Evolutionary conservation across 1,284 basidiomycete genomes (phyloP), one percentile per base, ranked within the genome.

Genomic region (Xerocomus amazonicus): DNA sequence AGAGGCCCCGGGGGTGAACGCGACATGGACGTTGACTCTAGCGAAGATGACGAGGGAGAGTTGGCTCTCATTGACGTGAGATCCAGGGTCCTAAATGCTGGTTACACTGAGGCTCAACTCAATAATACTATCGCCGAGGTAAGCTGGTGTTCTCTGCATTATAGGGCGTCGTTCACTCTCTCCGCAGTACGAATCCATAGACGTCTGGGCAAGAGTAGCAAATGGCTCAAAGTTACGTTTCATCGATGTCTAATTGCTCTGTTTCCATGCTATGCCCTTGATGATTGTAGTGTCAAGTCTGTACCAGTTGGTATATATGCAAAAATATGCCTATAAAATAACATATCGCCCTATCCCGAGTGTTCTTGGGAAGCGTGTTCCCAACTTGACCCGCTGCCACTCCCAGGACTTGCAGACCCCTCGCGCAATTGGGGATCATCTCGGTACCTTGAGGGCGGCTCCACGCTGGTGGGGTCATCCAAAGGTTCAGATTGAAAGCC

Each of bases 81-180:
- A 40, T 83, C 84, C 43, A 81, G 92, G 28, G 86, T 96, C 10
- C 71, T 95, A 43, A 85, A 84, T 41, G 85, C 84, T 61, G 93
- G 94, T 7, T 96, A 88, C 70, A 97, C 91, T 10, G 95, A 98
- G 67, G 83, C 80, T 6, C 87, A 93, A 68, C 75, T 98, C 29
- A 91, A 87, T 76, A 86, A 91, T 57, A 90, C 90, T 1, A 84
- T 95, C 49, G 61, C 74, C 16, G 77, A 87, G 73, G 92, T 93
- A 61, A 63, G 84, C 72, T 23, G 42, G 40, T 17, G 43, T 50
- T 46, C 35, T 45, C 44, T 45, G 19, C 47, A 42, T 17, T 40
- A 13, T 53, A 14, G 36, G 3, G 17, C 41, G 28, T 29, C 43
- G n/a, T 54, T 56, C 56, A 52, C 50, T 27, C 27, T 45, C 49